Base-by-base conservation (phyloP, 169 alveolate genomes). In the Plasmodium coatneyi region DNA sequence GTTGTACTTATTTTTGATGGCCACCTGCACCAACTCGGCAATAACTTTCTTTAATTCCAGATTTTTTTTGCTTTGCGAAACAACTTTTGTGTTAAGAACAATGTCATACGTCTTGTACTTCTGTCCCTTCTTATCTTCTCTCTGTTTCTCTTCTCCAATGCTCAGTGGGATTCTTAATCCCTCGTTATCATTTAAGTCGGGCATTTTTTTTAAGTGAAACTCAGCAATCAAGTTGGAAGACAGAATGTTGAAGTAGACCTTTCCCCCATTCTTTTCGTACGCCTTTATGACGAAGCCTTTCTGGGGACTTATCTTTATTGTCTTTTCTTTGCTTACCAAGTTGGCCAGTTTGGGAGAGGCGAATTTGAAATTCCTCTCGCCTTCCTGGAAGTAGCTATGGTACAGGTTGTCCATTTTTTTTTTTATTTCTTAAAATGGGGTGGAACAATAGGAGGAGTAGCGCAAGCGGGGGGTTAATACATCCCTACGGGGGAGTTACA, bases 211-310 rank as follows among this genome's bases (percentile, higher is more conserved):
- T 14, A 91, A 71, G 39, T 91, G 95, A 52, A 91, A 91, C 25
- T 91, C 95, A 3, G 95, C 83, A 80, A 91, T 91, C 32, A 91
- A 49, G 49, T 41, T 81, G 43, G 95, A 91, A 22, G 84, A 80
- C n/a, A 87, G 74, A 28, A 91, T 91, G 12, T 91, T 91, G 56
- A 91, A 80, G 70, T 91, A 91, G 3, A 91, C 95, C 30, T 91
- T 91, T 34, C 83, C 95, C 3, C 95, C 95, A 41, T 91, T 32
- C 19, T 91, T 91, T 14, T 91, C 95, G 74, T 91, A 91, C 19
- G 95, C 71, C 56, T 92, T 84, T 92, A 92, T 92, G 19, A 92
- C 95, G 72, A 43, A 92, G 14, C 95, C 95, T 82, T 92, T 92
- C 25, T 82, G 87, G 10, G 95, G 95, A 72, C 76, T 71, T 82